Base-by-base conservation (phyloP, 2,329 filamentous ascomycete species). In the Botrytis medusae region DNA sequence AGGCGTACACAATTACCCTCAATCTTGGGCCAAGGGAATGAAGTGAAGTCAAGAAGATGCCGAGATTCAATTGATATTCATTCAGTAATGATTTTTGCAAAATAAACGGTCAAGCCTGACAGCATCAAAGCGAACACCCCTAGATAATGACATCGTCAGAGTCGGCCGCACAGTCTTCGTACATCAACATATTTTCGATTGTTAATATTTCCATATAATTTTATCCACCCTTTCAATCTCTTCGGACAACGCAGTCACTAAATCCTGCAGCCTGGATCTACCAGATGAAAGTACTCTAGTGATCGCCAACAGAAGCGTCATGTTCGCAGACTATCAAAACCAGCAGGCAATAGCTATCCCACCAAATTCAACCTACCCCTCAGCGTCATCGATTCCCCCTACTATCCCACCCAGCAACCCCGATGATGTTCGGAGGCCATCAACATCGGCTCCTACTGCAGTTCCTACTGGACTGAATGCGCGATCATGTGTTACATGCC, bases 401-500 rank as follows among this genome's bases (percentile, higher is more conserved):
- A 72, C 61, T 34, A 61, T 69, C 71, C 64, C 65, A 69, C 63
- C 73, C 57, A 62, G 57, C 34, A 63, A 57, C 29, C 62, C 73
- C 54, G 51, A 71, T 4, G 73, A 75, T 34, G 71, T 72, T 34
- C 72, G 69, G 63, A 76, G 72, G 51, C 64, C 69, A 32, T 74
- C 76, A 14, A 59, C 73, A 42, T 51, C 71, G 40, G 69, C 74
- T 62, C 75, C 78, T 29, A 61, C 73, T 59, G 37, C 72, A 48
- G 70, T 74, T 62, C 76, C 78, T 32, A 76, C 78, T 69, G 78
- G 77, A 37, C 73, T 81, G 8, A 78, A 79, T 73, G 74, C 77
- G 40, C 76, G 80, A 40, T 80, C 78, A 40, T 88, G 86, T 76
- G 84, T 87, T 25, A 87, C 86, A 42, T 88, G 86, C 77, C 81